Evolutionary conservation across 805 yeast species (phyloP).

Genomic region (Grigorovia humatica): DNA sequence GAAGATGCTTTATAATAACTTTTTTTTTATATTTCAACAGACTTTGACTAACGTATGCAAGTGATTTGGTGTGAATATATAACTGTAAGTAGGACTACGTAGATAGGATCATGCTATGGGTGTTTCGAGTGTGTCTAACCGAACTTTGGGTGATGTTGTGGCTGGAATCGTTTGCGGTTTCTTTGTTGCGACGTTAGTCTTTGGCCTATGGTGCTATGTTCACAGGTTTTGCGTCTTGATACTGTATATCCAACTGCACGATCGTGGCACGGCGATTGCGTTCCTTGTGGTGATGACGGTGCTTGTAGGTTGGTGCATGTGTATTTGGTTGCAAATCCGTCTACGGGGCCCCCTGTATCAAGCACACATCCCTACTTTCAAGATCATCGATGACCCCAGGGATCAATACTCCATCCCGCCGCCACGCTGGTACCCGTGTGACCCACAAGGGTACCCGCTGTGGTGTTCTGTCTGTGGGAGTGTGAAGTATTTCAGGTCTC

Average conservation of each 20-base stretch:
- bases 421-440: slow-evolving; percentile 59
- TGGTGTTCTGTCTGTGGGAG: slow-evolving; percentile 65
- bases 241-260: slow-evolving; percentile 8
- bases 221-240: slow-evolving; percentile 35
- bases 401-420: slow-evolving; percentile 25
- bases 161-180: not conserved
- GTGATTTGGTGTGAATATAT: no score
- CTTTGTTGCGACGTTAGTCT: slow-evolving; percentile 19
- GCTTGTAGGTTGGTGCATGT: slow-evolving; percentile 7
- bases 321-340: slow-evolving; percentile 16
- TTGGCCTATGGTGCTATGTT: slow-evolving; percentile 35
- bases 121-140: not conserved
- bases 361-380: slow-evolving; percentile 19
- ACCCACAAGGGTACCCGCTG: slow-evolving; percentile 59
- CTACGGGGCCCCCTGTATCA: slow-evolving; percentile 21
- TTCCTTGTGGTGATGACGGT: slow-evolving; percentile 11
- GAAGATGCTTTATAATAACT: no score
- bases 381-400: not conserved
- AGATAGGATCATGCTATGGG: not conserved
- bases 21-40: no score
- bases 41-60: no score
- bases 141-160: not conserved
- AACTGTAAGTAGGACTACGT: no score
- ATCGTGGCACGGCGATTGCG: slow-evolving; percentile 16
- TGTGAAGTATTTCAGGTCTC: slow-evolving; percentile 56